Evolutionary conservation across 2,329 filamentous ascomycete species (phyloP).

Genomic region (Ophiocordyceps sinensis): DNA sequence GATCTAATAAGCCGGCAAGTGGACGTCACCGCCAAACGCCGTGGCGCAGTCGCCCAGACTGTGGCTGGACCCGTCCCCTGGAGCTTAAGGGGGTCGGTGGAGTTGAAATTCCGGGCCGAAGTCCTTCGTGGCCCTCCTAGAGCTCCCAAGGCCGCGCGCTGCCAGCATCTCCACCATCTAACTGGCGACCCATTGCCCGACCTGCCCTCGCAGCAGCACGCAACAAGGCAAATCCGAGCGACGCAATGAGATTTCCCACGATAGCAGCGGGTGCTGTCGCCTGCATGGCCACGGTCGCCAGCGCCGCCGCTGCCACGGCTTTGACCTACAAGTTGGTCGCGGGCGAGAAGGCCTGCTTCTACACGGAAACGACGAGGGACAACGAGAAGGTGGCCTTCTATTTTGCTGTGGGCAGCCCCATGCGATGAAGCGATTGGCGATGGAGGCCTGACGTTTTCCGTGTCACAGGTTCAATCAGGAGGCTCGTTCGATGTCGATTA

Average conservation of each 20-base stretch:
- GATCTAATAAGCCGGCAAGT: not conserved
- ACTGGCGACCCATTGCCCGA: constrained; percentile 16
- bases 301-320: constrained; percentile 69
- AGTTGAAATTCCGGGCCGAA: constrained; percentile 10
- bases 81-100: constrained; percentile 4
- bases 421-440: not conserved
- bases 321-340: constrained; percentile 85
- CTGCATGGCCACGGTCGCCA: constrained; percentile 53
- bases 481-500: constrained; percentile 98
- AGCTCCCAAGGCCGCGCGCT: not conserved
- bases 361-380: constrained; percentile 59
- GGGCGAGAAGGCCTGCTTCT: constrained; percentile 96
- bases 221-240: constrained; percentile 13
- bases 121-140: constrained; percentile 7
- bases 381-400: constrained; percentile 93
- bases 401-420: constrained; percentile 61
- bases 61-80: constrained; percentile 1
- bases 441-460: not conserved
- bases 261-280: constrained; percentile 56
- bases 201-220: constrained; percentile 10
- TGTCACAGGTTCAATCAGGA: constrained; percentile 77
- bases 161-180: not conserved
- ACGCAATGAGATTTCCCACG: constrained; percentile 50
- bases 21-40: not conserved
- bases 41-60: not conserved